phyloP scores from a whole-genome alignment of 2,329 filamentous ascomycete genomes.

The Colletotrichum tofieldiae region DNA sequence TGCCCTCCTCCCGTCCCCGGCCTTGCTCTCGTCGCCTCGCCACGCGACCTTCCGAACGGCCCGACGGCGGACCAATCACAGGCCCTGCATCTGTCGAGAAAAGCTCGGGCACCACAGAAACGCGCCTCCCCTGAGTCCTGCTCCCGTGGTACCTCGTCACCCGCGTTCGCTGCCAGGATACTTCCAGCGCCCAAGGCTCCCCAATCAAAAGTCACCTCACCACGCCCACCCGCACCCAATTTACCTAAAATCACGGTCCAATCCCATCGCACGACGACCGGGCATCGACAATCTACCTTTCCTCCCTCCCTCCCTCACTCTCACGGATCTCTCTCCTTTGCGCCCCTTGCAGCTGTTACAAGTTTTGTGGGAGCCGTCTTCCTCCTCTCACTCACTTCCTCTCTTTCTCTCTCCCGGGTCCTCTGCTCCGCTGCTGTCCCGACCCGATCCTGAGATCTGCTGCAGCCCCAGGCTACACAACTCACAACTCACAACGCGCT shows the following conservation, averaged over 20 bases:
- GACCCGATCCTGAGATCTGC: slow-evolving; percentile 21
- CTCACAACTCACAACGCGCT: not conserved
- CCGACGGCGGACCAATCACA: slow-evolving; percentile 28
- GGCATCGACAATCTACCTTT: slow-evolving; percentile 39
- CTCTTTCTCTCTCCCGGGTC: slow-evolving; percentile 29
- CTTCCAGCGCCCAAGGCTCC: not conserved
- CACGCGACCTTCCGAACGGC: slow-evolving; percentile 22
- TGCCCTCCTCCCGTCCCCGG: not conserved
- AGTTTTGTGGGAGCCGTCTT: slow-evolving; percentile 19
- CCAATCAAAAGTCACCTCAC: slow-evolving; percentile 5
- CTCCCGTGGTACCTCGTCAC: not conserved
- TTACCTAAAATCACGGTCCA: slow-evolving; percentile 42
- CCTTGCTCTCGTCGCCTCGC: not conserved
- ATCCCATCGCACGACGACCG: slow-evolving; percentile 37
- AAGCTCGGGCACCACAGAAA: slow-evolving; percentile 28
- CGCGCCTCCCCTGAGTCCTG: not conserved
- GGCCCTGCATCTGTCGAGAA: slow-evolving; percentile 1
- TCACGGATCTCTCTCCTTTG: slow-evolving; percentile 2
- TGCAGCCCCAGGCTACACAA: slow-evolving; percentile 12
- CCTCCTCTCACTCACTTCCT: slow-evolving; percentile 35
- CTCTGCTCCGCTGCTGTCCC: slow-evolving; percentile 15
- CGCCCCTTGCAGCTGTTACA: slow-evolving; percentile 34
- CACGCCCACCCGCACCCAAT: slow-evolving; percentile 35
- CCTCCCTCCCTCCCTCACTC: not conserved
- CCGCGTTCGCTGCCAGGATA: not conserved